Base-by-base conservation (phyloP, 371 early-diverging fungal genomes). In the Smittium mucronatum region DNA sequence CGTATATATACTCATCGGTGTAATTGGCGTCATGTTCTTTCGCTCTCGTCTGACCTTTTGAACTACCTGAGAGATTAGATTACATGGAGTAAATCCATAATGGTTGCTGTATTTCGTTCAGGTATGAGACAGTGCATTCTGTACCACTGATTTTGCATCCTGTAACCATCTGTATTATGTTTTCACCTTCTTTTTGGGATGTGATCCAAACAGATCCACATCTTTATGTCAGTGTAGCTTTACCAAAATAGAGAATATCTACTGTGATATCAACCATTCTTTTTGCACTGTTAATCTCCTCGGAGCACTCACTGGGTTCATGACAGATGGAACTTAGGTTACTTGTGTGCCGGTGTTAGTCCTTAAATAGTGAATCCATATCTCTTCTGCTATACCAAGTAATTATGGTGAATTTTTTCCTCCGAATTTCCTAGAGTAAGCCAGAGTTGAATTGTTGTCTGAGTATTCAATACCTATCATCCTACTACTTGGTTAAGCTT, bases 291-390 rank as follows among this genome's bases (percentile, higher is more conserved):
- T 59, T 5, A 59, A 28, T 26, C 59, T 59, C 25, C 59, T 59
- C 59, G 59, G 59, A n/a, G 26, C 59, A 28, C 26, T 28, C n/a
- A 28, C 59, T 59, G 59, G 59, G 59, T 59, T 59, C 26, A 59
- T 16, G 11, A 59, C 26, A 5, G 59, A n/a, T 59, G 59, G 59
- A 21, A 59, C 26, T 5, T 26, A 2, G n/a, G 59, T n/a, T 26
- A 59, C 59, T 59, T 59, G 59, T 59, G 59, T 11, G n/a, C 59
- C 2, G 15, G 59, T 59, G 59, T 59, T 59, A 5, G 59, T 59
- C 28, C 5, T 28, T 2, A 59, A 26, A 28, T 28, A 59, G 59
- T 59, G 59, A 16, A n/a, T 16, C 59, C 59, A 59, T 16, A 59
- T 59, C n/a, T 59, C 59, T 59, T 59, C 59, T 28, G 26, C 59